Base-by-base conservation (phyloP, 164 flowering plant species). In the Sextonia rubra region DNA sequence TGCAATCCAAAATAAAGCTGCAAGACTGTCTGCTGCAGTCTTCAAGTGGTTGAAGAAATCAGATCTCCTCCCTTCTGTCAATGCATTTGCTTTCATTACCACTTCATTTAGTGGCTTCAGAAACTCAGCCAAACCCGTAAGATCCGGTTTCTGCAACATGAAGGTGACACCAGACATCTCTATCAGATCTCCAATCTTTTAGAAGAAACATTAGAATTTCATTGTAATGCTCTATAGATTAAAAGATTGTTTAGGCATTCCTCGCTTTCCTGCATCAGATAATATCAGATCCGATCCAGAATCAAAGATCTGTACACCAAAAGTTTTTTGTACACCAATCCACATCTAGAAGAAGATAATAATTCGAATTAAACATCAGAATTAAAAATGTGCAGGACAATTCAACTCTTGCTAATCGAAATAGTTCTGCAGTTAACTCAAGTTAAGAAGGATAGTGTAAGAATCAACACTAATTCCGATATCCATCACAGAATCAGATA, bases 1-100 rank as follows among this genome's bases (percentile, higher is more conserved):
- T 17, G 97, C 99, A 85, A 96, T 87, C 99, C 99, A 96, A 67
- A 90, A 93, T 69, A 96, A 84, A 81, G 99, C 99, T 55, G 90
- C 48, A 22, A 96, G 88, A 82, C 99, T 90, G 76, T 96, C 99
- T 29, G 85, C 88, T 78, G 85, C 86, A 75, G 89, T 29, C 81
- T 92, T 96, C 81, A 92, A 81, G 85, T 96, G 98, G 77, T 91
- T 91, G 76, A 89, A 92, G 78, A 81, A 92, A 76, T 93, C 97
- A 83, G 91, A 81, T 69, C 97, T 82, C 81, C 83, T 87, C 24
- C 98, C 98, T 79, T 92, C 99, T 26, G 97, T 82, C 84, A 92
- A 74, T 20, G 85, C 78, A 84, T 86, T 83, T 69, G 95, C 98
- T 79, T 91, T 93, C 79, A 74, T 74, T n/a, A 92, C 86, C 68